Evolutionary conservation across 2,329 filamentous ascomycete species (phyloP), one percentile per base, ranked within the genome.

Genomic region (Diaporthe vaccinii): DNA sequence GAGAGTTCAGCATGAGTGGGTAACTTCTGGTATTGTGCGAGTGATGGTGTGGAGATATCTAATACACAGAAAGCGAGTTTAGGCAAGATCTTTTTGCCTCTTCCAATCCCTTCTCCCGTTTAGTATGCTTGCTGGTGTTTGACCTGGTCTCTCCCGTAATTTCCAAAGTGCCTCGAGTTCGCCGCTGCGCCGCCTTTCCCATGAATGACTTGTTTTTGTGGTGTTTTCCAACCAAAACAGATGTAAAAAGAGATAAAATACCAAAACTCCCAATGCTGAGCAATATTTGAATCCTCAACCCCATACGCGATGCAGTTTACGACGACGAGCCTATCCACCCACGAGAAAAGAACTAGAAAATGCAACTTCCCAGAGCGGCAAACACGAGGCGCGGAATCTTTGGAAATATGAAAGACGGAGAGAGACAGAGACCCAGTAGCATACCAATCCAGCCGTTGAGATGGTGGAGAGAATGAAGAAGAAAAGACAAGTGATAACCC

Each of bases 21-120:
- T 91, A 91, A 90, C 88, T 89, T 91, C 90, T 91, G 89, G 89
- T 91, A 91, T 91, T 89, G 78, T 81, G 83, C 77, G 78, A 81
- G 77, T 84, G 85, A 81, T 81, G 79, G 80, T 81, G 79, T 83
- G 81, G 80, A 84, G 81, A 85, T 88, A 89, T 87, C 85, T 87
- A 85, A 89, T 91, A 91, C 90, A 84, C 90, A 91, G 89, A 91
- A 89, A 91, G 90, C 89, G 89, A 90, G 89, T 87, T 89, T 89
- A 84, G 85, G 83, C 82, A 80, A 80, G 78, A 80, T 83, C 82
- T 79, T 76, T 57, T 76, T 76, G 72, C 69, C 73, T 77, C 72
- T 74, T 67, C 57, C 58, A n/a, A 17, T 10, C 58, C 71, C 31
- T 34, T 65, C 58, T 62, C 57, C 49, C 58, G 7, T 59, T 46